Conservation (phyloP, 768 basidiomycete genomes). For the Tylopilus rubrobrunneus region DNA sequence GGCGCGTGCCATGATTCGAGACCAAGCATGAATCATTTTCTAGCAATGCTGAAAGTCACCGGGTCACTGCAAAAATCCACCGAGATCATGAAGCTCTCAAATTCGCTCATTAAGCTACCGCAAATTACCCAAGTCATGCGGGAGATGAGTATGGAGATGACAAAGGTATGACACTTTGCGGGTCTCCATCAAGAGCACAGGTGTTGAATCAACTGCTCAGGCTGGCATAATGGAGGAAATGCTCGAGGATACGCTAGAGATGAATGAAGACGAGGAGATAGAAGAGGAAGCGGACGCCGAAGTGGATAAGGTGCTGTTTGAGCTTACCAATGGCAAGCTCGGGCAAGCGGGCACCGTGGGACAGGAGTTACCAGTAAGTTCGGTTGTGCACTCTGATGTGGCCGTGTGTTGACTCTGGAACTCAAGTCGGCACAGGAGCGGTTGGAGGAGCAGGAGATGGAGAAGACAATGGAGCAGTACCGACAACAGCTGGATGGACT, state of each 20-base stretch:
- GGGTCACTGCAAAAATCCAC: slow-evolving; percentile 97
- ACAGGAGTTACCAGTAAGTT: slow-evolving; percentile 71
- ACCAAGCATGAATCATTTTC: not conserved
- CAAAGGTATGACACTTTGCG: slow-evolving; percentile 58
- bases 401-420: slow-evolving; percentile 8
- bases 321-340: slow-evolving; percentile 94
- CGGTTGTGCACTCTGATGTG: not conserved
- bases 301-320: slow-evolving; percentile 93
- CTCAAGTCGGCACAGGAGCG: slow-evolving; percentile 55
- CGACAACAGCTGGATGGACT: slow-evolving; percentile 86
- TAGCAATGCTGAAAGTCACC: slow-evolving; percentile 95
- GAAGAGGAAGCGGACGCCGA: slow-evolving; percentile 97
- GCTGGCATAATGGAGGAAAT: slow-evolving; percentile 98
- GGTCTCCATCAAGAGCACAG: not conserved
- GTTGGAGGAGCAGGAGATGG: slow-evolving; percentile 76
- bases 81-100: slow-evolving; percentile 99
- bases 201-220: slow-evolving; percentile 38
- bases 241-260: slow-evolving; percentile 88
- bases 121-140: slow-evolving; percentile 92
- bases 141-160: slow-evolving; percentile 99
- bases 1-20: not conserved
- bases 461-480: slow-evolving; percentile 87
- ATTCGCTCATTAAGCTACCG: slow-evolving; percentile 84
- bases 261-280: slow-evolving; percentile 92
- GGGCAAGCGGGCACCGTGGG: slow-evolving; percentile 76